Evolutionary conservation across 805 yeast species (phyloP).

Genomic region (Nakazawaea anatomiae): DNA sequence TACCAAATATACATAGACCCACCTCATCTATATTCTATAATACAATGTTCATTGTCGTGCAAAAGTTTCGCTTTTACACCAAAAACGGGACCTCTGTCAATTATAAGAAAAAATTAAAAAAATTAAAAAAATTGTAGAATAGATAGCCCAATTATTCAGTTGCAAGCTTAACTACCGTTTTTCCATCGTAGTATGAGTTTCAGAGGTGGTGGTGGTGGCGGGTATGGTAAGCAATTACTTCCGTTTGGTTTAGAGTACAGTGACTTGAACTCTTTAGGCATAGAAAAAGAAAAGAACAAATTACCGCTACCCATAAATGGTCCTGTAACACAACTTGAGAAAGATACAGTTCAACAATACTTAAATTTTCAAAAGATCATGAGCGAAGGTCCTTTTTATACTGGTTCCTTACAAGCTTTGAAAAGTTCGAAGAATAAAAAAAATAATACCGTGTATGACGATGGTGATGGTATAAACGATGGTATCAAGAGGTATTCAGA

Average conservation of each 20-base stretch:
- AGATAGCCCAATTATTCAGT: too few species aligned
- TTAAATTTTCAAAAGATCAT: conserved; percentile 48
- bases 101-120: neutral
- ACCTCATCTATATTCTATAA: too few species aligned
- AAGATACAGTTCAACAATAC: conserved; percentile 45
- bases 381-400: conserved; percentile 60
- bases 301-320: conserved; percentile 63
- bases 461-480: conserved; percentile 45
- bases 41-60: too few species aligned
- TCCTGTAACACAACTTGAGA: conserved; percentile 44
- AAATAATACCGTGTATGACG: conserved; percentile 24
- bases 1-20: too few species aligned
- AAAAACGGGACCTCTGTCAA: too few species aligned
- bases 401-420: conserved; percentile 40
- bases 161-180: too few species aligned
- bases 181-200: conserved; percentile 43
- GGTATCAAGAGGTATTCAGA: conserved; percentile 83
- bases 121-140: neutral
- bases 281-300: conserved; percentile 30
- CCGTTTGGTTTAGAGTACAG: conserved; percentile 73
- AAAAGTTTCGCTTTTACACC: too few species aligned
- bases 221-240: conserved; percentile 32
- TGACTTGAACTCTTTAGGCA: conserved; percentile 40
- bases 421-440: conserved; percentile 17
- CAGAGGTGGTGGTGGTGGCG: conserved; percentile 40